Percentiles rank a stretch among this genome's conserved stretches.
These are phyloP conservation scores for Monosporascus ibericus DNA, from an alignment of 2,329 filamentous ascomycete species.

Conservation along the genomic window DNA sequence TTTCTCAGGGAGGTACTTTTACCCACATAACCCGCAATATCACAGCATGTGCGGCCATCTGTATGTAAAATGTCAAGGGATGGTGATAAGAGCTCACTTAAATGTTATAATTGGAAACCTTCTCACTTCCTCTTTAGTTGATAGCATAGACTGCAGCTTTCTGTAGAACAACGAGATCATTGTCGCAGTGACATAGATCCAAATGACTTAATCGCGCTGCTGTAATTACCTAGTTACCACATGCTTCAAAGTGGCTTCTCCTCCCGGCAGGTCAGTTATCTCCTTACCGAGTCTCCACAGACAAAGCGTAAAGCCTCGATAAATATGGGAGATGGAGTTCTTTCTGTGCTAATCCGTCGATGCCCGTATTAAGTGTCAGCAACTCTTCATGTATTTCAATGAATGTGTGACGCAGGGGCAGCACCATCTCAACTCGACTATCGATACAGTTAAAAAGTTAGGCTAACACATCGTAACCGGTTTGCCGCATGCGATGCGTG, in stretches of 20 bases:
- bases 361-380: not conserved
- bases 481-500: not conserved
- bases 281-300: not conserved
- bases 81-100: no score
- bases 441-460: not conserved
- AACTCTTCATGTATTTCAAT: not conserved
- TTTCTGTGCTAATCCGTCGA: not conserved
- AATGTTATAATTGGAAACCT: no score
- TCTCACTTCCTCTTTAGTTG: no score
- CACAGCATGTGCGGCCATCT: no score
- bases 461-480: not conserved
- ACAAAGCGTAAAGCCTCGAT: not conserved
- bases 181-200: no score
- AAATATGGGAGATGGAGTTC: not conserved
- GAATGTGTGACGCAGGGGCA: not conserved
- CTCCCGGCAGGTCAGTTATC: not conserved
- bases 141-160: no score
- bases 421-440: not conserved
- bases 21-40: no score
- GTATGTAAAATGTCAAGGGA: no score
- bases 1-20: no score
- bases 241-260: not conserved
- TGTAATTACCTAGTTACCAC: no score
- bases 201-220: no score
- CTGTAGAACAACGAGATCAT: no score